Evolutionary conservation across 352 stramenopile species (phyloP), one percentile per base, ranked within the genome.

Genomic region (Phytophthora sp.): DNA sequence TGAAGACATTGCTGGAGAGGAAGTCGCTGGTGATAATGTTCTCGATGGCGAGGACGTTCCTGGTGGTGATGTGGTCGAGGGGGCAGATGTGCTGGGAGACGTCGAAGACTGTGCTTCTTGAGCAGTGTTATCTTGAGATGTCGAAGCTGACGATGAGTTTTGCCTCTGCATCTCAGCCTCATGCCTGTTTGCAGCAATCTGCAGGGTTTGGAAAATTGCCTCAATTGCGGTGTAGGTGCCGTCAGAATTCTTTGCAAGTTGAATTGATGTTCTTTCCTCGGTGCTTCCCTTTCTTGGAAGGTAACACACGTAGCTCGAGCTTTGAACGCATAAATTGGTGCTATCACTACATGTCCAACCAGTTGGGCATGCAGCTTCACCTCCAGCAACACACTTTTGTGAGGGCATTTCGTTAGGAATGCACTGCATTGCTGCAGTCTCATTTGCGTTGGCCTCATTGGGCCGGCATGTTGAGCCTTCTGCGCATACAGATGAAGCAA

Each of bases 231-330:
- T 72, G 39, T 45, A 57, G 17, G 45, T 62, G 51, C 15, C 46
- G n/a, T 64, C 43, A 20, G 58, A 61, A n/a, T 69, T 48, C 13
- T 62, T 30, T 13, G 72, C 69, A 13, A 85, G 55, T 8, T 63
- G 44, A 13, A 83, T 5, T 28, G 50, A 18, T 7, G 26, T 53
- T 13, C 39, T 54, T 30, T 59, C 34, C 41, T 54, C 27, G 11
- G 26, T 24, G 2, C 26, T 54, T 28, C 4, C 37, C 5, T 1
- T 42, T 15, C 9, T 17, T 7, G 64, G 49, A 11, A 86, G 15
- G 35, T 83, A 82, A 34, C 77, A 86, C 9, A 86, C 54, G 5
- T 77, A 68, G 9, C 60, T 69, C 28, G 65, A 56, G 23, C 62
- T 50, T 26, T 71, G 68, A 10, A 48, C 35, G 35, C 77, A 86